A percentile compares a stretch with the other conserved stretches of the same genome.
Evolutionary conservation across 1,284 basidiomycete genomes (phyloP).

Genomic region (Cystobasidium sp.): DNA sequence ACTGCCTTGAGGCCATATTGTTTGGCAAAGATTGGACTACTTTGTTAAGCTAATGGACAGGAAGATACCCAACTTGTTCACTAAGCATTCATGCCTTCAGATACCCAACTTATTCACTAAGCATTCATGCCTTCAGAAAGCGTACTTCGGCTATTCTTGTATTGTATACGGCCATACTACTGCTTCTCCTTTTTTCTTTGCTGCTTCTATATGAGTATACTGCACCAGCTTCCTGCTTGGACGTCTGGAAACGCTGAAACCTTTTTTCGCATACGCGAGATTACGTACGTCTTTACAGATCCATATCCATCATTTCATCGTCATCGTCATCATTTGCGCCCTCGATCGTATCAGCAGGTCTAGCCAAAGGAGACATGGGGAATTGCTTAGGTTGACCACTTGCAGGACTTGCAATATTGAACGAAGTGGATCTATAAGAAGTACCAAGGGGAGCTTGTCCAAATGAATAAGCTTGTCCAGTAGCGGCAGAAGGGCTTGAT

Average conservation of each 20-base stretch:
- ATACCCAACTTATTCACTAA: too few relatives aligned
- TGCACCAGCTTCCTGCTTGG: too few relatives aligned
- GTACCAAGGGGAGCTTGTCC: slow-evolving; percentile 35
- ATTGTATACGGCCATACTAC: too few relatives aligned
- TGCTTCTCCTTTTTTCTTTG: too few relatives aligned
- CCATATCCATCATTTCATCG: slow-evolving; percentile 43
- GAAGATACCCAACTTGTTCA: too few relatives aligned
- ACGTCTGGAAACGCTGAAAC: not conserved
- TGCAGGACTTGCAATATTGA: slow-evolving; percentile 1
- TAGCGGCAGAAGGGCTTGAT: slow-evolving; percentile 21
- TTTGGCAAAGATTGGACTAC: too few relatives aligned
- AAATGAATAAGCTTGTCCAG: slow-evolving; percentile 29
- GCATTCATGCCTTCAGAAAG: too few relatives aligned
- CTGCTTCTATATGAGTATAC: too few relatives aligned
- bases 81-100: too few relatives aligned
- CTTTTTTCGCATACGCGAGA: not conserved
- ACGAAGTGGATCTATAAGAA: slow-evolving; percentile 24
- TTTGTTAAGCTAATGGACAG: too few relatives aligned
- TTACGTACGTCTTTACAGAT: not conserved
- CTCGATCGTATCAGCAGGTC: slow-evolving; percentile 15
- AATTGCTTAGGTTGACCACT: slow-evolving; percentile 10
- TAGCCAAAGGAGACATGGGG: slow-evolving; percentile 22
- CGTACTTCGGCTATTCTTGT: too few relatives aligned
- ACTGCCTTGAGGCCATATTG: too few relatives aligned
- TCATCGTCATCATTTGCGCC: slow-evolving; percentile 26